Conservation (phyloP, 805 yeast species). For the Monosporozyma siamensis region DNA sequence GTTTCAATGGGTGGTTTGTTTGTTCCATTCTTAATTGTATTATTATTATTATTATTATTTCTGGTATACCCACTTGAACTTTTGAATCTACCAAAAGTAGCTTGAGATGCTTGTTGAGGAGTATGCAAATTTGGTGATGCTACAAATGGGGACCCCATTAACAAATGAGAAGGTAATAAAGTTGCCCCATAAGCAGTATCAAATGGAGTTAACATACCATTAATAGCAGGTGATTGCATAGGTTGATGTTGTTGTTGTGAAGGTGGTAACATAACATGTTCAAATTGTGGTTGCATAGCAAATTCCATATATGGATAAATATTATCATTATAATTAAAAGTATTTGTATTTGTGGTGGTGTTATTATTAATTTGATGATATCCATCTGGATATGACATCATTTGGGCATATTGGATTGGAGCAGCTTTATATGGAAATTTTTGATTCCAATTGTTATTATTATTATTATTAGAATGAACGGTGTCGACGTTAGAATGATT, state of each 20-base stretch:
- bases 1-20: too few relatives aligned
- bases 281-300: slow-evolving; percentile 1
- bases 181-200: slow-evolving; percentile 52
- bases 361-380: slow-evolving; percentile 1
- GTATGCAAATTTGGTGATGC: slow-evolving; percentile 29
- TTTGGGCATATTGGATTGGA: background rate
- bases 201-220: slow-evolving; percentile 44
- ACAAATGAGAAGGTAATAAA: slow-evolving; percentile 52
- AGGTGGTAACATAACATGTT: background rate
- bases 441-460: background rate
- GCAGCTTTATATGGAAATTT: background rate
- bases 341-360: background rate
- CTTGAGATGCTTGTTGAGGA: slow-evolving; percentile 4
- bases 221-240: slow-evolving; percentile 12
- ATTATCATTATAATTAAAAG: background rate
- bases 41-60: slow-evolving; percentile 1
- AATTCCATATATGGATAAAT: slow-evolving; percentile 1
- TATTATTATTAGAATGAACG: background rate
- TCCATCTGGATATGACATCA: background rate
- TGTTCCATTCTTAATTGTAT: slow-evolving; percentile 1
- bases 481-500: too few relatives aligned
- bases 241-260: slow-evolving; percentile 1
- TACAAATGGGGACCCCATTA: slow-evolving; percentile 52
- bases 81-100: background rate
- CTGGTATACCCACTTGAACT: background rate